These are phyloP conservation scores for Penicillium thymicola DNA, from an alignment of 2,329 filamentous ascomycete species.

Conservation along the genomic window DNA sequence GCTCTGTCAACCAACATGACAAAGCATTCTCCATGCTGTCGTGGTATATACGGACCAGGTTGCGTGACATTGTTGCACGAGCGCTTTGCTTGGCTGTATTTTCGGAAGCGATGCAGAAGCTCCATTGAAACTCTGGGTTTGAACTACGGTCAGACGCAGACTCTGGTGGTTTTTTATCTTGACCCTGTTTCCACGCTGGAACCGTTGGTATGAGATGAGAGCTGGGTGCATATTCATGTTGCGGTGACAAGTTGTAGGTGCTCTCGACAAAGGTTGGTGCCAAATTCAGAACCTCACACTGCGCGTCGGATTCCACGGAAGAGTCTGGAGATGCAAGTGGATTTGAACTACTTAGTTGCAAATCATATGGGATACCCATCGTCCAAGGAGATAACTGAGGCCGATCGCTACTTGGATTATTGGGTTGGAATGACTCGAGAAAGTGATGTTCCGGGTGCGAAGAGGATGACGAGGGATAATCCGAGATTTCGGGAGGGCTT, in stretches of 20 bases:
- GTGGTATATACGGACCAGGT: slow-evolving; percentile 44
- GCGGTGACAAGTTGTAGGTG: not conserved
- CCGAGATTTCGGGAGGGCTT: not conserved
- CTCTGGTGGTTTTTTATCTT: not conserved
- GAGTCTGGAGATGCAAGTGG: not conserved
- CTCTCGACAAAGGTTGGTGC: not conserved
- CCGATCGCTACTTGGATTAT: not conserved
- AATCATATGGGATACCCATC: not conserved
- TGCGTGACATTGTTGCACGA: slow-evolving; percentile 37
- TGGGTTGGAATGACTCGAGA: not conserved
- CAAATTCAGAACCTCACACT: not conserved
- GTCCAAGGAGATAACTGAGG: not conserved
- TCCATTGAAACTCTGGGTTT: not conserved
- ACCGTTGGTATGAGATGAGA: not conserved
- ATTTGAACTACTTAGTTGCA: not conserved
- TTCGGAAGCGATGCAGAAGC: slow-evolving; percentile 15
- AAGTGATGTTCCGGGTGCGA: not conserved
- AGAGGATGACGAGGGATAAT: not conserved
- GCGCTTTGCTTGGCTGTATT: slow-evolving; percentile 35
- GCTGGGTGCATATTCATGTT: not conserved
- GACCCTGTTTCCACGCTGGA: not conserved
- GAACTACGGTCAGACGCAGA: not conserved
- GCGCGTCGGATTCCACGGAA: not conserved
- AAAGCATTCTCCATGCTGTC: slow-evolving; percentile 45
- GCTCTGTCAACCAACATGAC: slow-evolving; percentile 46